phyloP scores from a whole-genome alignment of 192 early-diverging fungal species.

The Phycomyces blakesleeanus region DNA sequence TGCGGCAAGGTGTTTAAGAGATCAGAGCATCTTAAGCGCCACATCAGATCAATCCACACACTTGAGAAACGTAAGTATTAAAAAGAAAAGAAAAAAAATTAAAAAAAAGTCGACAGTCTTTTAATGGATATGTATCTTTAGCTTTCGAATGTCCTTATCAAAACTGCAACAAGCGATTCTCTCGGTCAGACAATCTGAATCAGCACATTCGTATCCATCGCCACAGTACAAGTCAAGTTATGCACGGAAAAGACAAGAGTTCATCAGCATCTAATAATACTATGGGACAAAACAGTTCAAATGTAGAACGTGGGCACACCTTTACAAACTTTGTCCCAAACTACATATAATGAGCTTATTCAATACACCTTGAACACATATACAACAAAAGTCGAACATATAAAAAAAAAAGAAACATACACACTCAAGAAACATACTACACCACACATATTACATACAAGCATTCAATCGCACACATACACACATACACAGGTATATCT shows the following conservation, averaged over 20 bases:
- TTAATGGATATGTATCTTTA: no score
- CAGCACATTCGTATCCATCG: constrained; percentile 58
- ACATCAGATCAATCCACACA: constrained; percentile 58
- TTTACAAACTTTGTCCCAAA: not conserved
- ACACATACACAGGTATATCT: no score
- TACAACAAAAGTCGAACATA: no score
- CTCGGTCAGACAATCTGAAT: constrained; percentile 54
- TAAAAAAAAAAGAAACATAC: no score
- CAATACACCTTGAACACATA: no score
- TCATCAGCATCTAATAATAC: not conserved
- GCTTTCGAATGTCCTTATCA: constrained; percentile 51
- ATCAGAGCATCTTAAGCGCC: constrained; percentile 58
- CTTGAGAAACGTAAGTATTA: constrained; percentile 61
- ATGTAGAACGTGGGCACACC: not conserved
- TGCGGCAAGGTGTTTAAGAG: constrained; percentile 60
- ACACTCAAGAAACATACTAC: no score
- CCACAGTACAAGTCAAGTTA: constrained; percentile 28
- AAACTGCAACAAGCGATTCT: constrained; percentile 54
- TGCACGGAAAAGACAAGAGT: not conserved
- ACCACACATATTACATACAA: no score
- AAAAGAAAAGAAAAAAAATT: no score
- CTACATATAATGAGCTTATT: not conserved
- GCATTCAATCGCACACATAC: no score
- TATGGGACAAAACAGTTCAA: not conserved
- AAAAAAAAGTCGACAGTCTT: no score